Percentiles rank a stretch among this genome's conserved stretches.
Conservation (phyloP, 2,329 filamentous ascomycete genomes). For the Lachnellula suecica region DNA sequence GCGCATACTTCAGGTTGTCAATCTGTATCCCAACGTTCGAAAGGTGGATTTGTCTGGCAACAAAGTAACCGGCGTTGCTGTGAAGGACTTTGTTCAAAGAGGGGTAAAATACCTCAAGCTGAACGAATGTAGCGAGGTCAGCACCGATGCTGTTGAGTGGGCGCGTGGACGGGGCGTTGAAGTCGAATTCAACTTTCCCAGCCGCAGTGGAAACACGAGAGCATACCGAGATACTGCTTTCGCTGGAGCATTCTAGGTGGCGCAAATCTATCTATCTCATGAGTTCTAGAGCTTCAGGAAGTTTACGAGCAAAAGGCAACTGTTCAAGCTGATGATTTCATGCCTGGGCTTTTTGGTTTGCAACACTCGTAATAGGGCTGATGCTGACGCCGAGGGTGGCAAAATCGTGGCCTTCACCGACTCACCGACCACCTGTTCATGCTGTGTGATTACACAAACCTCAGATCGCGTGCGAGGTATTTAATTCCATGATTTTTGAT, state of each 20-base stretch:
- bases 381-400: background rate
- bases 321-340: too few species aligned
- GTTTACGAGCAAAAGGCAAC: background rate
- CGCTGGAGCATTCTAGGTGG: background rate
- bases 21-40: constrained; percentile 26
- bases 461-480: background rate
- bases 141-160: constrained; percentile 33
- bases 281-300: background rate
- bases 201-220: background rate
- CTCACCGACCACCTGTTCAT: too few species aligned
- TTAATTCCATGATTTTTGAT: background rate
- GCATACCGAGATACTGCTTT: background rate
- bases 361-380: background rate
- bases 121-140: constrained; percentile 24
- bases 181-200: constrained; percentile 20
- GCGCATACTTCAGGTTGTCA: constrained; percentile 18
- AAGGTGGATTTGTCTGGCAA: constrained; percentile 28
- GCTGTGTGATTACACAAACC: background rate
- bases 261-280: background rate
- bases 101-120: constrained; percentile 29
- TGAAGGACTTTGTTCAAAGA: constrained; percentile 31
- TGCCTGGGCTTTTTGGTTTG: background rate
- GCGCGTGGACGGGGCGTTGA: constrained; percentile 29
- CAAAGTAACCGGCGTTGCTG: constrained; percentile 32
- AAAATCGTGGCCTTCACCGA: background rate